Base-by-base conservation (phyloP, 2,329 filamentous ascomycete species). In the Trichoderma semiorbis region DNA sequence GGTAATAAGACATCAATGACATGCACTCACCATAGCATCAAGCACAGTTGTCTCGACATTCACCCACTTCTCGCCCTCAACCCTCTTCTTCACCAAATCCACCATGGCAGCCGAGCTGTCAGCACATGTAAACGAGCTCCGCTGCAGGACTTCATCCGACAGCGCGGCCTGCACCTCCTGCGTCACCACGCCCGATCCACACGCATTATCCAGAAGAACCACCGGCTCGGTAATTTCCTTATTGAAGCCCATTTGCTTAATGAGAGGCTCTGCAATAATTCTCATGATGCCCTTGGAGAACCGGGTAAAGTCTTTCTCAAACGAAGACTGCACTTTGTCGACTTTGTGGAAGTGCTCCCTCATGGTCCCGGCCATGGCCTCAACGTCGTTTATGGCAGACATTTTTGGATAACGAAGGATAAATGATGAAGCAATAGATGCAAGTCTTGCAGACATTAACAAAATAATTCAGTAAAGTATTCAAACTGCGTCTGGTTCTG, bases 161-260 rank as follows among this genome's bases (percentile, higher is more conserved):
- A 89, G 72, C 3, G 75, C 76, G 11, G 76, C 76, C 70, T 86
- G 83, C 16, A 88, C 75, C 30, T 84, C 77, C 10, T 83, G 82
- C 1, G 84, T 84, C 14, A 88, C 79, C 18, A 87, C 80, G 0
- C 87, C 88, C 5, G 82, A 81, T 0, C 87, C 87, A 70, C 87
- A 89, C 7, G 85, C 87, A 73, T 84, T 84, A 72, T 90, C 88
- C 12, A 90, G 76, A 28, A 89, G 74, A 3, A 65, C 62, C 62
- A 86, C 78, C 0, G 83, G 81, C 7, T 64, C 30, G 2, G 73
- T 79, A 47, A 55, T 60, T 0, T 28, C 67, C 4, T 72, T 30
- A 0, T 66, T 68, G 5, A 81, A 72, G 0, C 74, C 75, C 77
- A 81, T 78, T 36, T 78, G 79, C 1, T 55, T 10, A 0, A 78